Conservation (phyloP, 2,329 filamentous ascomycete species). For the Pestalotiopsis fici region DNA sequence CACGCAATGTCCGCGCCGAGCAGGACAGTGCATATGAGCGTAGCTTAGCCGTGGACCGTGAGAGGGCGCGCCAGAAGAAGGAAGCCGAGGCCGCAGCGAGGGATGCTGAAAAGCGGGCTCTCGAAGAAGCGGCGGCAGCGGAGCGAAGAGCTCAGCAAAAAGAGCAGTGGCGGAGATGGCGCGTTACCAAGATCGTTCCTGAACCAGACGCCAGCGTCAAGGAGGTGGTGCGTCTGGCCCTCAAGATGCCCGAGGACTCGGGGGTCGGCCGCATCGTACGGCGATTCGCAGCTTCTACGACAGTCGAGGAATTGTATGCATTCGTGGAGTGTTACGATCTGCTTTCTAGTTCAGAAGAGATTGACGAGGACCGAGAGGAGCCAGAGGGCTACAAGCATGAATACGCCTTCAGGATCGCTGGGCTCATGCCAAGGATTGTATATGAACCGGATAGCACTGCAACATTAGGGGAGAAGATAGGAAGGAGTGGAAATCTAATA, state of each 20-base stretch:
- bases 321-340: conserved; percentile 90
- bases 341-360: conserved; percentile 41
- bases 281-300: conserved; percentile 68
- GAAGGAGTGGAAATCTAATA: conserved; percentile 83
- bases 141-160: conserved; percentile 43
- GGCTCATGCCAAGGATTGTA: conserved; percentile 80
- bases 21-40: conserved; percentile 95
- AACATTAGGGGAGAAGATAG: conserved; percentile 72
- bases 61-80: conserved; percentile 73
- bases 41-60: conserved; percentile 83
- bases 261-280: conserved; percentile 76
- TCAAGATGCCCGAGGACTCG: conserved; percentile 60
- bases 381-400: conserved; percentile 75
- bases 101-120: conserved; percentile 63
- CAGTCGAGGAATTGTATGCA: conserved; percentile 88
- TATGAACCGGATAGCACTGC: conserved; percentile 69
- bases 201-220: conserved; percentile 68
- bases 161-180: conserved; percentile 79
- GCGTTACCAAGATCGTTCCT: conserved; percentile 63
- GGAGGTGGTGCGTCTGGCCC: conserved; percentile 70
- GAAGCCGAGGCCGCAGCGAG: conserved; percentile 75
- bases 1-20: conserved; percentile 79
- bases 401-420: conserved; percentile 84
- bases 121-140: conserved; percentile 63
- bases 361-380: conserved; percentile 28